phyloP scores from a whole-genome alignment of 768 basidiomycete genomes.

The Pisolithus albus region DNA sequence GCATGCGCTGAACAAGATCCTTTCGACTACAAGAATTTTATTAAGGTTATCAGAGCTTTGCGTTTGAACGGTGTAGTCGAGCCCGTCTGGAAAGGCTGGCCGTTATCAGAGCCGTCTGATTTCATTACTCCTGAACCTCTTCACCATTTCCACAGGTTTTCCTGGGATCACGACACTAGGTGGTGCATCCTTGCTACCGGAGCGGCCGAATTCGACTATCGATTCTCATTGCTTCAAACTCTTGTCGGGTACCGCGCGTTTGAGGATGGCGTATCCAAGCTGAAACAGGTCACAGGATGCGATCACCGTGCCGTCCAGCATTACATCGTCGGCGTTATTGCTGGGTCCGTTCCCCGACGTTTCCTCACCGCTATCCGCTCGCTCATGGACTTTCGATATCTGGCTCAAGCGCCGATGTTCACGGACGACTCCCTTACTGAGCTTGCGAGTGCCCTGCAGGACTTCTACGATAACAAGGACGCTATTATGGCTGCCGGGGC shows the following conservation, averaged over 20 bases:
- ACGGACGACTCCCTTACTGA: slow-evolving; percentile 12
- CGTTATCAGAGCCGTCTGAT: slow-evolving; percentile 24
- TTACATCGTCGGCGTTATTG: slow-evolving; percentile 30
- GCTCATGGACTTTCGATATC: slow-evolving; percentile 32
- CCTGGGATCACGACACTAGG: slow-evolving; percentile 33
- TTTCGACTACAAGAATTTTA: slow-evolving; percentile 5
- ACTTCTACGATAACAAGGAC: slow-evolving; percentile 31
- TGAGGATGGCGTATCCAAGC: slow-evolving; percentile 30
- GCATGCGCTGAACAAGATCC: background rate
- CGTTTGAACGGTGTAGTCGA: slow-evolving; percentile 3
- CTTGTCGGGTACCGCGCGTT: slow-evolving; percentile 33
- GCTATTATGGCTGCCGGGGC: slow-evolving; percentile 26
- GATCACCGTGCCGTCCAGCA: slow-evolving; percentile 33
- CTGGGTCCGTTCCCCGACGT: slow-evolving; percentile 21
- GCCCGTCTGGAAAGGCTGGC: slow-evolving; percentile 34
- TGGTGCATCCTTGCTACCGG: slow-evolving; percentile 33
- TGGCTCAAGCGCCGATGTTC: slow-evolving; percentile 27
- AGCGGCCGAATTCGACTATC: slow-evolving; percentile 29
- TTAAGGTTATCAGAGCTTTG: background rate
- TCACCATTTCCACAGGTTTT: slow-evolving; percentile 34
- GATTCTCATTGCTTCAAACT: slow-evolving; percentile 32
- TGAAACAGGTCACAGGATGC: slow-evolving; percentile 36
- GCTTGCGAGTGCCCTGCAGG: slow-evolving; percentile 16
- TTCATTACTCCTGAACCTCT: slow-evolving; percentile 34
- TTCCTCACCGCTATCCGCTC: slow-evolving; percentile 30